phyloP scores from a whole-genome alignment of 2,329 filamentous ascomycete species.

The Chrysosporium queenslandicum region DNA sequence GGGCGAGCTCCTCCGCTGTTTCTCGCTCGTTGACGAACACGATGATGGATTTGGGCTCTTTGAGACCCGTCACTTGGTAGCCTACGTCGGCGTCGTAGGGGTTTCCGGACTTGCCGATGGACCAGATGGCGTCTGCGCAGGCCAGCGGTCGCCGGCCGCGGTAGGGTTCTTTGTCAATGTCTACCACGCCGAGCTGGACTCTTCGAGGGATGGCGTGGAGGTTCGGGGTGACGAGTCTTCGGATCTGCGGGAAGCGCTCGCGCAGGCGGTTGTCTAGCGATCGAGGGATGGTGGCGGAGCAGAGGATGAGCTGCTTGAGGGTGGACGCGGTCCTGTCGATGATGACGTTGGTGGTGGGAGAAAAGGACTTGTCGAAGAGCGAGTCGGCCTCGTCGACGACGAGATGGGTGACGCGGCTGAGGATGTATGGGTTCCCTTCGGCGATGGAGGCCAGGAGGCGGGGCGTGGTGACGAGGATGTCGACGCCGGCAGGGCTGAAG shows the following conservation, averaged over 20 bases:
- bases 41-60: conserved; percentile 72
- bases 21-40: conserved; percentile 97
- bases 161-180: conserved; percentile 87
- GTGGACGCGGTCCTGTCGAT: conserved; percentile 73
- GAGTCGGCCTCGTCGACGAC: conserved; percentile 95
- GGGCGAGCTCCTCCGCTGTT: conserved; percentile 67
- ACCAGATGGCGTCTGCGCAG: conserved; percentile 90
- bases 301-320: conserved; percentile 76
- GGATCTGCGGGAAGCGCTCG: conserved; percentile 69
- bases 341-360: conserved; percentile 68
- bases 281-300: conserved; percentile 89
- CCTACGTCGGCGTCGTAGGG: conserved; percentile 22
- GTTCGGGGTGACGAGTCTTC: conserved; percentile 84
- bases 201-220: conserved; percentile 90
- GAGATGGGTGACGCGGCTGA: conserved; percentile 81
- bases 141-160: conserved; percentile 85
- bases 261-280: conserved; percentile 79
- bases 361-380: conserved; percentile 85
- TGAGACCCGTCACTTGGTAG: conserved; percentile 28
- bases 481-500: conserved; percentile 70
- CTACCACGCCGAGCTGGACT: conserved; percentile 86
- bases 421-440: conserved; percentile 78
- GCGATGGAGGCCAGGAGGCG: conserved; percentile 83
- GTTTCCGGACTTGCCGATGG: conserved; percentile 70
- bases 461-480: conserved; percentile 78